Conservation (phyloP, 108 stramenopile genomes). For the Cyclostephanos tholiformis region DNA sequence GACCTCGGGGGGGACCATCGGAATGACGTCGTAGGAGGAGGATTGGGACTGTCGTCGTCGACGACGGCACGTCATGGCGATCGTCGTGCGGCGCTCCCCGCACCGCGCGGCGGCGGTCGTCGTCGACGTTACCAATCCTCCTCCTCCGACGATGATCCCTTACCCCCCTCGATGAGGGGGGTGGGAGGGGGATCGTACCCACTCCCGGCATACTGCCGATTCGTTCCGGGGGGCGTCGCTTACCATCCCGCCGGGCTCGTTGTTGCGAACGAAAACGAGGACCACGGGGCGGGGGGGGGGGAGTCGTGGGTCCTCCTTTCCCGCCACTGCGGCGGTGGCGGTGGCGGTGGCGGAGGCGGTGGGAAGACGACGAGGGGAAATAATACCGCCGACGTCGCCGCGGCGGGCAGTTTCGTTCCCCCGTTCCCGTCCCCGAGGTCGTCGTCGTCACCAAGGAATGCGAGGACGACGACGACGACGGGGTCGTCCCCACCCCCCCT, state of each 20-base stretch:
- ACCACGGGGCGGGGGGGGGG: background rate
- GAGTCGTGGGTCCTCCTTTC: background rate
- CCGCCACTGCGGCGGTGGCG: background rate
- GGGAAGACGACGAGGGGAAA: too few species aligned
- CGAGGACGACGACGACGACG: background rate
- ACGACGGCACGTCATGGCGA: background rate
- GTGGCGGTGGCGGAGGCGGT: too few species aligned
- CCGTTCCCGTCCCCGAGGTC: too few species aligned
- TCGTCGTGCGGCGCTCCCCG: background rate
- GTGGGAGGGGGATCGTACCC: slow-evolving; percentile 51
- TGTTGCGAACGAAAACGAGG: slow-evolving; percentile 9
- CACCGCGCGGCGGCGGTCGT: background rate
- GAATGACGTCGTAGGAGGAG: too few species aligned
- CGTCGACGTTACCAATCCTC: too few species aligned
- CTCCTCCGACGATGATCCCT: too few species aligned
- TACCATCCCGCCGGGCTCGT: slow-evolving; percentile 13
- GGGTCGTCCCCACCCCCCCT: background rate
- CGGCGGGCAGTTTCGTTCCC: too few species aligned
- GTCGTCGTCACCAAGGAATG: background rate
- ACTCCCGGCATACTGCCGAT: slow-evolving; percentile 71
- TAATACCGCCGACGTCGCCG: background rate
- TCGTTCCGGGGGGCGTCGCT: slow-evolving; percentile 71
- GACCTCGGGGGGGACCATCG: too few species aligned
- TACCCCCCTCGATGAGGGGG: too few species aligned
- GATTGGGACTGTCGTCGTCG: background rate